Evolutionary conservation across 2,329 filamentous ascomycete species (phyloP).

Genomic region (Colletotrichum brevisporum): DNA sequence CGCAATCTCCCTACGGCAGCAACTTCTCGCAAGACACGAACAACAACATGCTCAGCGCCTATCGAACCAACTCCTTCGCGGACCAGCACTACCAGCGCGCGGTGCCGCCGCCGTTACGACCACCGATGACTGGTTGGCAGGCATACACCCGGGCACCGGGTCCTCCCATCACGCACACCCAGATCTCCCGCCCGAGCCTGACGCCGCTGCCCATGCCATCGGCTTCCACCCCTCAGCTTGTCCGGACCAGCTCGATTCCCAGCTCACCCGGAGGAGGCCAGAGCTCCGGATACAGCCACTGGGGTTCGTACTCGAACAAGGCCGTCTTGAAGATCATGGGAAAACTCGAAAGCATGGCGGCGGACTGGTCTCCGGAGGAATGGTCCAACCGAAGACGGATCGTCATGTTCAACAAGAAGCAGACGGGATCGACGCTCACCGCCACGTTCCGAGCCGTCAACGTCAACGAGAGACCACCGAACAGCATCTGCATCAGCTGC

Average conservation of each 20-base stretch:
- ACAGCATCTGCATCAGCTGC: constrained; percentile 96
- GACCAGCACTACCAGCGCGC: constrained; percentile 60
- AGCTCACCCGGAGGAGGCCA: constrained; percentile 53
- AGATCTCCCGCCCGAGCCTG: constrained; percentile 62
- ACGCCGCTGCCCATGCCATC: constrained; percentile 65
- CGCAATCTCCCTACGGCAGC: constrained; percentile 50
- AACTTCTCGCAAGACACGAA: constrained; percentile 58
- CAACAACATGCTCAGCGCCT: constrained; percentile 70
- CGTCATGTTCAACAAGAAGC: constrained; percentile 88
- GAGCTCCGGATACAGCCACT: constrained; percentile 77
- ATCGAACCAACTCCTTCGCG: constrained; percentile 66
- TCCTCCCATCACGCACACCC: constrained; percentile 58
- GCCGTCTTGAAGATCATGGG: constrained; percentile 88
- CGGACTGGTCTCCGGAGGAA: constrained; percentile 87
- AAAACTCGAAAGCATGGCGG: constrained; percentile 86
- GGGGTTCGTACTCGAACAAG: constrained; percentile 86
- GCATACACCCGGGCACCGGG: constrained; percentile 53
- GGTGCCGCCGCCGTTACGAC: constrained; percentile 52
- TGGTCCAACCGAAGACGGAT: constrained; percentile 84
- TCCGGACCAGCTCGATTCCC: constrained; percentile 70
- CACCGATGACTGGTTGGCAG: constrained; percentile 57
- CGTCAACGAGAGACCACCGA: constrained; percentile 82
- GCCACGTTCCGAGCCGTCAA: constrained; percentile 85
- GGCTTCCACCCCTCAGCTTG: constrained; percentile 62
- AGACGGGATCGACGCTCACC: constrained; percentile 85